Evolutionary conservation across 345 rosid species (phyloP).

Genomic region (Eucalyptus regnans): DNA sequence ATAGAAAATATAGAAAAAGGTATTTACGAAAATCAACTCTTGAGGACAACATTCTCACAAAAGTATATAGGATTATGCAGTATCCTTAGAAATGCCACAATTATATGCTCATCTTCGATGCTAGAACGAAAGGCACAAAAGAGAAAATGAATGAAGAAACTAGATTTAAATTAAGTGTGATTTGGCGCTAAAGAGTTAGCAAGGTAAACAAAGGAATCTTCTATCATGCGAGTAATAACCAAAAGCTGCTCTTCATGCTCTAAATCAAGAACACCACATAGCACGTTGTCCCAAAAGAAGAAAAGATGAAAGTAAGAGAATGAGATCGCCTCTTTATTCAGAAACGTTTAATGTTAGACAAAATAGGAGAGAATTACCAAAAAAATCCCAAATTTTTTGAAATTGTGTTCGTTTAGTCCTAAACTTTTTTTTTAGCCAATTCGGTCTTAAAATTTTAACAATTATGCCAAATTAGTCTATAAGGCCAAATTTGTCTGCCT

Average conservation of each 20-base stretch:
- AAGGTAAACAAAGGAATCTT: neutral
- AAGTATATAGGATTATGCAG: neutral
- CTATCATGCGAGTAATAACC: neutral
- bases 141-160: neutral
- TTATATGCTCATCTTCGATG: neutral
- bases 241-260: neutral
- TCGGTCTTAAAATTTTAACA: no score
- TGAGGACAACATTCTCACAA: neutral
- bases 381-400: no score
- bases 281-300: neutral
- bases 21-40: neutral
- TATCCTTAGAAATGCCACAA: neutral
- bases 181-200: neutral
- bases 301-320: neutral
- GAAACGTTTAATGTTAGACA: neutral
- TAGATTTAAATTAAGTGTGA: neutral
- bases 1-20: no score
- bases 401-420: rapidly evolving
- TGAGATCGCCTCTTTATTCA: neutral
- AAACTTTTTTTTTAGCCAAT: no score
- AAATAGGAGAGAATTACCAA: neutral
- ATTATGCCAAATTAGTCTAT: no score
- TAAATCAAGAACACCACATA: neutral
- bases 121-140: neutral
- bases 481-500: rapidly evolving